Base-by-base conservation (phyloP, 2,329 filamentous ascomycete genomes). In the Fusarium chlamydosporum region DNA sequence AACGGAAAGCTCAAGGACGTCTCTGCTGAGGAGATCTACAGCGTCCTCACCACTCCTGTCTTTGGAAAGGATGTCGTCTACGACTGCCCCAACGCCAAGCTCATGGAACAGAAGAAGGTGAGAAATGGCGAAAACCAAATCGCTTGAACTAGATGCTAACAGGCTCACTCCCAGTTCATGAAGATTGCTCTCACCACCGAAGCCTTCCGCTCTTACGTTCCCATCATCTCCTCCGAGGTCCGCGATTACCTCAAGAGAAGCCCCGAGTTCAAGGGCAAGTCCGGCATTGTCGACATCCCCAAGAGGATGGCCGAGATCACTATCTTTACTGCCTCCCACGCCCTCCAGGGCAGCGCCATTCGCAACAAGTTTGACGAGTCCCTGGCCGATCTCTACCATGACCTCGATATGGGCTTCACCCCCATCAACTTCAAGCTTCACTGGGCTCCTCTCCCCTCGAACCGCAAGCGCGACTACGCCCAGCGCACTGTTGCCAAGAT, bases 31-130 rank as follows among this genome's bases (percentile, higher is more conserved):
- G 93, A 97, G 75, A 92, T 97, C 68, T 97, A 97, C 81, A 91
- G 88, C 56, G 91, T 92, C 57, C 85, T 97, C 65, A 89, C 87
- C 8, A 89, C 87, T 23, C 88, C 88, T 26, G 88, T 89, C 47
- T 97, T 97, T 77, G 93, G 93, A 71, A 89, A 88, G 74, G 91
- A 94, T 81, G 93, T 97, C 27, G 92, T 96, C 55, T 97, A 96
- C 77, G 93, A 96, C 78, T 96, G 93, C 81, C 92, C 93, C 41
- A 96, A 96, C 78, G 85, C 92, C 61, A 96, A 96, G 82, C 87
- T 97, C 76, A 96, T 97, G 93, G 93, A 97, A 82, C 93, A 97
- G 84, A 97, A 97, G 85, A 96, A 95, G 88, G 92, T 94, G 78
- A 67, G 81, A 61, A 55, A 62, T 40, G 12, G 38, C 2, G 7